A percentile compares a stretch with the other conserved stretches of the same genome.
Conservation (phyloP, 441 rosid genomes). For the Populus hybrid region DNA sequence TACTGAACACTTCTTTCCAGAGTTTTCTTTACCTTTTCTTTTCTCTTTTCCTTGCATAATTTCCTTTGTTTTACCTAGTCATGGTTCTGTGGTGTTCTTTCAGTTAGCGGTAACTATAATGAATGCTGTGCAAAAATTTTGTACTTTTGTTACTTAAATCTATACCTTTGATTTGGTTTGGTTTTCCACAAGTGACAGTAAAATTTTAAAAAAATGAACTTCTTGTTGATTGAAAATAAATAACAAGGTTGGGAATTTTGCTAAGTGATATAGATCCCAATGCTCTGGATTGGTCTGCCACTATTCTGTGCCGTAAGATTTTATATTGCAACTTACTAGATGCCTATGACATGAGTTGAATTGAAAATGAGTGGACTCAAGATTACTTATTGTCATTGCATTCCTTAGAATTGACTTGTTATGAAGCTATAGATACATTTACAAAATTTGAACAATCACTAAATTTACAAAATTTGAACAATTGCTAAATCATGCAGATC, state of each 20-base stretch:
- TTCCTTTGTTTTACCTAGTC: not conserved
- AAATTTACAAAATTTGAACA: not conserved
- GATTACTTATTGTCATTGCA: not conserved
- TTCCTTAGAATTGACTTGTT: not conserved
- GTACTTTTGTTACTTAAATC: not conserved
- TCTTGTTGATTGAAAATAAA: too few species aligned
- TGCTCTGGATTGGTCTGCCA: not conserved
- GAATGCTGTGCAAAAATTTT: not conserved
- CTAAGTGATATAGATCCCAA: not conserved
- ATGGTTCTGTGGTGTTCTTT: not conserved
- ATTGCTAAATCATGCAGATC: not conserved
- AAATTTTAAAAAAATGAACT: not conserved
- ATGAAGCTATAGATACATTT: not conserved
- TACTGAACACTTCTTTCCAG: not conserved
- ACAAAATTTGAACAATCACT: not conserved
- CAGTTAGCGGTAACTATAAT: not conserved
- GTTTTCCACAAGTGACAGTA: not conserved
- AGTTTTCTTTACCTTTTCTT: not conserved
- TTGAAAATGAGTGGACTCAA: too few species aligned
- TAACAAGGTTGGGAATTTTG: not conserved
- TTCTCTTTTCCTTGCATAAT: not conserved
- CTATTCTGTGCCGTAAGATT: not conserved
- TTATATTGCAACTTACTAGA: not conserved
- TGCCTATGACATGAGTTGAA: not conserved
- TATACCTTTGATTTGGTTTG: not conserved